These are phyloP conservation scores for Dactylonectria macrodidyma DNA, from an alignment of 2,329 filamentous ascomycete species.

Conservation along the genomic window DNA sequence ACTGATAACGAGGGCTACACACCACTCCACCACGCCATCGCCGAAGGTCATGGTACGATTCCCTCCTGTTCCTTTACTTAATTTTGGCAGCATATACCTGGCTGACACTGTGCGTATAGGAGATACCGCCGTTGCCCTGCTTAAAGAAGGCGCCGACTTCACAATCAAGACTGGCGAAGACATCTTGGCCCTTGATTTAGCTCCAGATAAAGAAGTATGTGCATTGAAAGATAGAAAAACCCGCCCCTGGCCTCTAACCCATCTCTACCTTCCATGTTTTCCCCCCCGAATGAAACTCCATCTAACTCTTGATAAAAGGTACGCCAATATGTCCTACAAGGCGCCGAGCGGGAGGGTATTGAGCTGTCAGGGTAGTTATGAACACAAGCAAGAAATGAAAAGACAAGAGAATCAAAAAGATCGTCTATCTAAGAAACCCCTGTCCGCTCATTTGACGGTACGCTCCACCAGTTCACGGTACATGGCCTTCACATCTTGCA, in stretches of 20 bases:
- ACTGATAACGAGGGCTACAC: conserved; percentile 88
- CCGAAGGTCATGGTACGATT: conserved; percentile 77
- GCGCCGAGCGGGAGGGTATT: conserved; percentile 88
- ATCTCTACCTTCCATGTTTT: conserved; percentile 7
- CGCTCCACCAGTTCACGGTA: conserved; percentile 93
- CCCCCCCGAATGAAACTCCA: conserved; percentile 31
- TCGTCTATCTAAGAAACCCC: conserved; percentile 23
- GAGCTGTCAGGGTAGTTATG: conserved; percentile 60
- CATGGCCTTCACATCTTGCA: conserved; percentile 94
- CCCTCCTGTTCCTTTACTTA: not conserved
- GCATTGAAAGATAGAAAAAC: conserved; percentile 16
- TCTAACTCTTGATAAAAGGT: conserved; percentile 65
- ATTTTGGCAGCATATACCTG: not conserved
- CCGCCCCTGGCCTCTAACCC: conserved; percentile 10
- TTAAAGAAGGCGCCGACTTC: conserved; percentile 88
- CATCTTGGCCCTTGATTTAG: conserved; percentile 81
- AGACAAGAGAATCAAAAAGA: conserved; percentile 30
- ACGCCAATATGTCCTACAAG: conserved; percentile 81
- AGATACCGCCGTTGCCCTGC: conserved; percentile 84
- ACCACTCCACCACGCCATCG: conserved; percentile 88
- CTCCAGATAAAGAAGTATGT: conserved; percentile 86
- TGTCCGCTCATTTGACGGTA: conserved; percentile 74
- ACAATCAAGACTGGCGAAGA: conserved; percentile 84
- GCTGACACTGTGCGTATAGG: conserved; percentile 57
- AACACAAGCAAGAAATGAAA: conserved; percentile 41